Base-by-base conservation (phyloP, 1,284 basidiomycete genomes). In the Pyrrhoderma noxium region DNA sequence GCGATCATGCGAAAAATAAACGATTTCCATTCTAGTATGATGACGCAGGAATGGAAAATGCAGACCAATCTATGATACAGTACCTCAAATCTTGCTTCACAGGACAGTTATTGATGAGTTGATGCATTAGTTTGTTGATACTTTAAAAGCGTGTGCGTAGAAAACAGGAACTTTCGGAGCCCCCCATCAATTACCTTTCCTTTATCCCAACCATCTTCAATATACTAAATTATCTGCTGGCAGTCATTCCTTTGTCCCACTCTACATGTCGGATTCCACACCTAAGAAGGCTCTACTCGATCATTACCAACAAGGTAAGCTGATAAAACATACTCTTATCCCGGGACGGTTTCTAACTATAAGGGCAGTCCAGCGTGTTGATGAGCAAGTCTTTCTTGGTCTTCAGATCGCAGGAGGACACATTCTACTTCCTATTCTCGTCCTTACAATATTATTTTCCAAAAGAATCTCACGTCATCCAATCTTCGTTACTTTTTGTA, bases 371-470 rank as follows among this genome's bases (percentile, higher is more conserved):
- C 54, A 56, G 38, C 40, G 37, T 35, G 42, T 56, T 1, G 50
- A 56, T 22, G 50, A 56, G 31, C 27, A 16, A 3, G 42, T 52
- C 7, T 57, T 53, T 25, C 43, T 58, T 8, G 49, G 31, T 42
- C 53, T 58, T n/a, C 53, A 57, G 18, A 51, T 58, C 9, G 36
- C 47, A 19, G 56, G 57, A 16, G 57, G 57, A 22, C 50, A 57
- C 25, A 50, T 57, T 22, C 45, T 56, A 7, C 41, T 58, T 16
- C 47, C 48, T 9, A 47, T 58, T 8, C 52, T 58, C 3, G 40
- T 58, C 21, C 47, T 53, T 14, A 57, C 57, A 8, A 51, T 49
- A 36, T 41, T 55, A 13, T 43, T 58, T 11, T 57, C 55, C 3
- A 40, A 37, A 16, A 52, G 36, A 40, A 39, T 57, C 18, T 36